Evolutionary conservation across 495 filamentous ascomycete species (phyloP).

Genomic region (Xylaria castorea): DNA sequence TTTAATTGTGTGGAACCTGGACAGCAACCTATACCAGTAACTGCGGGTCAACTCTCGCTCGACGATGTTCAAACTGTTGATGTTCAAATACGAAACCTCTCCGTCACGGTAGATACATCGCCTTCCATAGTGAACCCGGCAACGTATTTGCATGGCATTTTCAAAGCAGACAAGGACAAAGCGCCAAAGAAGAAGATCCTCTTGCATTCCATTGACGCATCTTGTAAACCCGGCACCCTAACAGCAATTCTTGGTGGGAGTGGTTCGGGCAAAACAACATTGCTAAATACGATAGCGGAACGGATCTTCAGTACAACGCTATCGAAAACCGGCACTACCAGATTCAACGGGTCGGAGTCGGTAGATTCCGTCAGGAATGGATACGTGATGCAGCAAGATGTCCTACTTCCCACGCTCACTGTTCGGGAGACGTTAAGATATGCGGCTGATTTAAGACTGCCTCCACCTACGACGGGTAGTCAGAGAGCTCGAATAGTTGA

Average conservation of each 20-base stretch:
- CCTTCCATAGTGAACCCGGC: conserved; percentile 46
- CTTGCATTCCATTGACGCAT: conserved; percentile 38
- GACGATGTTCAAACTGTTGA: conserved; percentile 66
- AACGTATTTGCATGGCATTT: conserved; percentile 38
- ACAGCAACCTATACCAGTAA: conserved; percentile 27
- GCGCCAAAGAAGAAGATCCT: conserved; percentile 42
- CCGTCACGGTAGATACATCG: conserved; percentile 60
- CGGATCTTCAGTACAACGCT: conserved; percentile 64
- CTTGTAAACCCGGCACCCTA: conserved; percentile 58
- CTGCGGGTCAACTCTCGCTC: conserved; percentile 59
- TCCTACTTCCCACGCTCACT: conserved; percentile 71
- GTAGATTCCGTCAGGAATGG: conserved; percentile 57
- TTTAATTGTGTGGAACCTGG: conserved; percentile 6
- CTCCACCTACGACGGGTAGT: conserved; percentile 61
- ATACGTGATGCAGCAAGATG: conserved; percentile 81
- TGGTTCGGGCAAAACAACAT: conserved; percentile 75
- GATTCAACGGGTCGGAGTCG: conserved; percentile 61
- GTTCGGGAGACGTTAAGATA: conserved; percentile 76
- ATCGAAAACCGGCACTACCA: conserved; percentile 54
- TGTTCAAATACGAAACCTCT: conserved; percentile 61
- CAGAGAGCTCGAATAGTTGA: conserved; percentile 68
- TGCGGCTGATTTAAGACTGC: conserved; percentile 72
- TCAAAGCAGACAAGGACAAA: conserved; percentile 37
- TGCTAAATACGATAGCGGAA: conserved; percentile 72
- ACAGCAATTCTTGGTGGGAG: conserved; percentile 77